Percentiles rank a stretch among this genome's conserved stretches.
Conservation (phyloP, 2,329 filamentous ascomycete genomes). For the Exophiala spinifera region DNA sequence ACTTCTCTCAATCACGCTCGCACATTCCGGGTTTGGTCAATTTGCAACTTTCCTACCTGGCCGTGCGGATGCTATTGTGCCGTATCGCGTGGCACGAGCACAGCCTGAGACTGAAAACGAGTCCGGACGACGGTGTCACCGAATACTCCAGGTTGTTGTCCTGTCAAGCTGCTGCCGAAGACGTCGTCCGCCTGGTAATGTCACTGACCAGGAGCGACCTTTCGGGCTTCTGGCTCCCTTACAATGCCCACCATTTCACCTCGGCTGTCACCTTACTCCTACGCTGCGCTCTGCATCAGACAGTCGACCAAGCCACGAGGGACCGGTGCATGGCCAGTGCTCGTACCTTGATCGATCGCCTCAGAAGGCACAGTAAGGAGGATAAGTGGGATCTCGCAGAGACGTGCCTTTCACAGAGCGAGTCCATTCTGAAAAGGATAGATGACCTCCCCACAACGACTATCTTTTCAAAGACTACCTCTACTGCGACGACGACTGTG, state of each 20-base stretch:
- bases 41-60: constrained; percentile 44
- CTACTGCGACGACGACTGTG: too few relatives aligned
- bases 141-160: constrained; percentile 25
- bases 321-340: constrained; percentile 48
- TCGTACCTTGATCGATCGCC: constrained; percentile 47
- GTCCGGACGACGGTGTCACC: constrained; percentile 24
- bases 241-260: constrained; percentile 28
- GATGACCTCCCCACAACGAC: too few relatives aligned
- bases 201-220: constrained; percentile 36
- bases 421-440: too few relatives aligned
- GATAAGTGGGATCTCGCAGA: constrained; percentile 56
- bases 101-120: too few relatives aligned
- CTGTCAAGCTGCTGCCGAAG: constrained; percentile 22
- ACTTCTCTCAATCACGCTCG: constrained; percentile 34
- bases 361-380: constrained; percentile 47
- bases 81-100: constrained; percentile 47
- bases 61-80: constrained; percentile 48
- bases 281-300: constrained; percentile 27
- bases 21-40: constrained; percentile 43
- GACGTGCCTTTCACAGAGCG: too few relatives aligned
- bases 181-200: constrained; percentile 38
- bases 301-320: constrained; percentile 47
- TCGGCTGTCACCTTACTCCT: constrained; percentile 29
- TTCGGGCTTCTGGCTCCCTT: constrained; percentile 27
- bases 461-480: too few relatives aligned